These are phyloP conservation scores for Lichtheimia hyalospora DNA, from an alignment of 371 early-diverging fungal species.

Conservation along the genomic window DNA sequence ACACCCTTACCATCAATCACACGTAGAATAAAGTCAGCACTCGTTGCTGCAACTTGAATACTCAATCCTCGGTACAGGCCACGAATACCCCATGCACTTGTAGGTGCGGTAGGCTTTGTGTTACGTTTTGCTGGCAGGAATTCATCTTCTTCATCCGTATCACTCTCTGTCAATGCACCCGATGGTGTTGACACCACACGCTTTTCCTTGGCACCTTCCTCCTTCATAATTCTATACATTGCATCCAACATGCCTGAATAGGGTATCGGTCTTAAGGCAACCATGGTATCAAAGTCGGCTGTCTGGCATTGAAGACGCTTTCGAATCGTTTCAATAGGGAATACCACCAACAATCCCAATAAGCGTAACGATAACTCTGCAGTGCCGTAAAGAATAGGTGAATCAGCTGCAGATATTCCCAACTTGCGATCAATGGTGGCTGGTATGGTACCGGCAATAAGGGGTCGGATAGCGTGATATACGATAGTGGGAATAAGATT, in stretches of 20 bases:
- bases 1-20: neutral
- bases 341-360: conserved; percentile 71
- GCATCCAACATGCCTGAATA: conserved; percentile 88
- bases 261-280: conserved; percentile 73
- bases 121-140: neutral
- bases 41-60: conserved; percentile 42
- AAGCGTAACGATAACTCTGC: conserved; percentile 70
- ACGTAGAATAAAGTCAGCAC: neutral
- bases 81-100: conserved; percentile 52
- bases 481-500: conserved; percentile 77
- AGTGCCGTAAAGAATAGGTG: conserved; percentile 66
- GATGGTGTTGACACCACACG: conserved; percentile 8
- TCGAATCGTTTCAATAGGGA: conserved; percentile 90
- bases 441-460: conserved; percentile 70
- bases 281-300: conserved; percentile 71
- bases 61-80: conserved; percentile 80
- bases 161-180: conserved; percentile 28
- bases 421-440: conserved; percentile 74
- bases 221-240: conserved; percentile 71
- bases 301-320: conserved; percentile 84
- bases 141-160: neutral
- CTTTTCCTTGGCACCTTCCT: conserved; percentile 68
- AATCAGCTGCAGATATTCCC: conserved; percentile 59
- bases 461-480: conserved; percentile 73
- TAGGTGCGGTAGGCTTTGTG: neutral